A percentile compares a stretch with the other conserved stretches of the same genome.
Conservation (phyloP, 2,329 filamentous ascomycete species). For the Pseudonectria foliicola region DNA sequence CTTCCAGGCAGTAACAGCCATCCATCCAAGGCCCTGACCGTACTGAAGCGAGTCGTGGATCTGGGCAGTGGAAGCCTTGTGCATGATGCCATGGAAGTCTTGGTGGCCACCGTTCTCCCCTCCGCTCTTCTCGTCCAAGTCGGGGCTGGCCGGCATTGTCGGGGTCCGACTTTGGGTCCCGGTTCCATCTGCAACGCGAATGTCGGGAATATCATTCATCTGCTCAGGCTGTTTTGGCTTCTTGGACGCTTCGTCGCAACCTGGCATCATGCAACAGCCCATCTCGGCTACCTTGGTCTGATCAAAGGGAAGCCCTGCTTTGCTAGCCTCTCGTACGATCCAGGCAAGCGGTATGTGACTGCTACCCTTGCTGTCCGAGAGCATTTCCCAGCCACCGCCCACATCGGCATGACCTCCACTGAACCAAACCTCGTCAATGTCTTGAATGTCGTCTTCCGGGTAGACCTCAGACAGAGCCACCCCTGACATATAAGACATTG, state of each 20-base stretch:
- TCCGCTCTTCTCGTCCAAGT: slow-evolving; percentile 15
- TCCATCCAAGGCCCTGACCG: slow-evolving; percentile 46
- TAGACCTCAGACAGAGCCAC: slow-evolving; percentile 19
- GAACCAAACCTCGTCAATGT: slow-evolving; percentile 78
- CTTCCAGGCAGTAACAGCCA: slow-evolving; percentile 62
- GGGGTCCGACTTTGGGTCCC: slow-evolving; percentile 14
- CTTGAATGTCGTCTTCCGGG: slow-evolving; percentile 50
- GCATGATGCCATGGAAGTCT: slow-evolving; percentile 51
- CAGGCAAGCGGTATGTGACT: slow-evolving; percentile 64
- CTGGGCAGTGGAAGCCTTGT: slow-evolving; percentile 44
- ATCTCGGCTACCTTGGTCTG: slow-evolving; percentile 58
- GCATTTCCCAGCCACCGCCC: slow-evolving; percentile 65
- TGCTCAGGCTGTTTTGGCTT: slow-evolving; percentile 2
- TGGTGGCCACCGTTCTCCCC: slow-evolving; percentile 12
- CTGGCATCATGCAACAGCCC: slow-evolving; percentile 39
- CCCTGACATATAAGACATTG: slow-evolving; percentile 25
- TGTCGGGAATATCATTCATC: slow-evolving; percentile 23
- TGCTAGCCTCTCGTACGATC: slow-evolving; percentile 56
- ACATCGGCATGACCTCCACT: slow-evolving; percentile 72
- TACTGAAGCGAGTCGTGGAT: slow-evolving; percentile 69
- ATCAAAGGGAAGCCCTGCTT: slow-evolving; percentile 65
- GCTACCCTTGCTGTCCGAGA: slow-evolving; percentile 50
- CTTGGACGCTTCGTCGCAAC: slow-evolving; percentile 1
- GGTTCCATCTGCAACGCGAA: slow-evolving; percentile 18
- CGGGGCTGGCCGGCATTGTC: slow-evolving; percentile 13